Percentiles rank a stretch among this genome's conserved stretches.
Conservation (phyloP, 2,329 filamentous ascomycete genomes). For the Sarocladium brachiariae region DNA sequence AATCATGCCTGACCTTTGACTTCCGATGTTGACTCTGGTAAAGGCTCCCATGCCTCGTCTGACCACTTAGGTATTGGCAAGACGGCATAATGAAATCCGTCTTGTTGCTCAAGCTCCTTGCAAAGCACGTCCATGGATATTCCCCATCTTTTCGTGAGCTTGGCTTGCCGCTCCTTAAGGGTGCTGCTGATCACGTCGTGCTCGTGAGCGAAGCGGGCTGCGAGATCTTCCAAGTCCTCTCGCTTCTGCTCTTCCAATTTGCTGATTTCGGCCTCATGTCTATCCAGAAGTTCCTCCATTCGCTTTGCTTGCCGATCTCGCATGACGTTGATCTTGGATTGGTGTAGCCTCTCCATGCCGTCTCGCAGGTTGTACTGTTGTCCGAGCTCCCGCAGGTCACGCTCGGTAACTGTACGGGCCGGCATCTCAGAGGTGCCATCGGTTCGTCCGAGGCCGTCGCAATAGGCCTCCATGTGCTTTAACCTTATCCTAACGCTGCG, state of each 20-base stretch:
- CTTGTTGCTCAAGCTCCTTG: slow-evolving; percentile 41
- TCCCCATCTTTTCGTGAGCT: slow-evolving; percentile 43
- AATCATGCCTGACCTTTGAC: neutral
- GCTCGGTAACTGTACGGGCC: slow-evolving; percentile 49
- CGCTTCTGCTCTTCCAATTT: slow-evolving; percentile 37
- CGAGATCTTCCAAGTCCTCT: slow-evolving; percentile 42
- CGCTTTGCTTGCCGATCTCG: slow-evolving; percentile 56
- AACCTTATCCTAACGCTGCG: slow-evolving; percentile 49
- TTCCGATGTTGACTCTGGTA: neutral
- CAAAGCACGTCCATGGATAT: slow-evolving; percentile 46
- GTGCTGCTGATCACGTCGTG: slow-evolving; percentile 38
- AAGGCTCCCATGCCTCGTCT: slow-evolving; percentile 11
- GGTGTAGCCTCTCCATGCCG: slow-evolving; percentile 51
- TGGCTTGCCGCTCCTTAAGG: slow-evolving; percentile 38
- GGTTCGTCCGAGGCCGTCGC: slow-evolving; percentile 43
- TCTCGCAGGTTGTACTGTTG: slow-evolving; percentile 56
- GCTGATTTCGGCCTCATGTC: slow-evolving; percentile 46
- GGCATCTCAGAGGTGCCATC: slow-evolving; percentile 32
- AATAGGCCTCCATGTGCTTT: slow-evolving; percentile 63
- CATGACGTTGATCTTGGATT: slow-evolving; percentile 57
- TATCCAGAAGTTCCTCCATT: slow-evolving; percentile 50
- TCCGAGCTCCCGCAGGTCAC: slow-evolving; percentile 50
- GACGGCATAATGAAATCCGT: slow-evolving; percentile 35
- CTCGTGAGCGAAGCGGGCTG: slow-evolving; percentile 40
- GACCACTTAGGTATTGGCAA: slow-evolving; percentile 27